Evolutionary conservation across 805 yeast species (phyloP), one percentile per base, ranked within the genome.

Genomic region (Saccharomyces jurei): DNA sequence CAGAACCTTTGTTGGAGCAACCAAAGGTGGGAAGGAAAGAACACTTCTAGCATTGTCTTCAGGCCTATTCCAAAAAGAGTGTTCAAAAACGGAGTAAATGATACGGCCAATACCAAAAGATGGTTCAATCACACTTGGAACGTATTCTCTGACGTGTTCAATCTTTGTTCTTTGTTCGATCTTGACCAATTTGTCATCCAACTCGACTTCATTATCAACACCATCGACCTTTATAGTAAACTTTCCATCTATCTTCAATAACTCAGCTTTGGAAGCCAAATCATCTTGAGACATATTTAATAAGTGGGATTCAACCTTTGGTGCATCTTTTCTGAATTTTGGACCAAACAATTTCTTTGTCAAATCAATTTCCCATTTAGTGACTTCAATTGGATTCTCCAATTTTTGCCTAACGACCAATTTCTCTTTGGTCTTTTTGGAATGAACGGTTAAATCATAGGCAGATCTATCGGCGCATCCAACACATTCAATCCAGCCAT

Each of bases 391-490:
- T 57, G 99, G 99, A 71, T 82, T 86, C 46, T 87, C 83, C 64
- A 94, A 81, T 55, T 89, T 81, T 76, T 94, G 87, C 79, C 98
- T 87, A 49, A 94, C 99, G 56, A 90, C 91, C 64, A 94, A 78
- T 75, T 90, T 92, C 77, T 89, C 97, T 74, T 89, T 89, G 55
- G 99, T 94, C 74, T 88, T 87, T 54, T 92, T 94, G 48, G 97
- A 75, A 71, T 94, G 99, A 58, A 95, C 99, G 50, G 92, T 81
- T 73, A 94, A 82, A 76, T 94, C 99, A 71, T 89, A 94, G 46
- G 99, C 99, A 49, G 96, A 88, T 78, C 99, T 84, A 76, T 94
- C 99, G 61, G 99, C 99, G 78, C 98, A 94, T 63, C 99, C 99
- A 71, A 94, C 97, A 84, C 99, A 95, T 78, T 94, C 99, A 65